phyloP scores from a whole-genome alignment of 148 eudicot genomes.

The Agrostemma githago region DNA sequence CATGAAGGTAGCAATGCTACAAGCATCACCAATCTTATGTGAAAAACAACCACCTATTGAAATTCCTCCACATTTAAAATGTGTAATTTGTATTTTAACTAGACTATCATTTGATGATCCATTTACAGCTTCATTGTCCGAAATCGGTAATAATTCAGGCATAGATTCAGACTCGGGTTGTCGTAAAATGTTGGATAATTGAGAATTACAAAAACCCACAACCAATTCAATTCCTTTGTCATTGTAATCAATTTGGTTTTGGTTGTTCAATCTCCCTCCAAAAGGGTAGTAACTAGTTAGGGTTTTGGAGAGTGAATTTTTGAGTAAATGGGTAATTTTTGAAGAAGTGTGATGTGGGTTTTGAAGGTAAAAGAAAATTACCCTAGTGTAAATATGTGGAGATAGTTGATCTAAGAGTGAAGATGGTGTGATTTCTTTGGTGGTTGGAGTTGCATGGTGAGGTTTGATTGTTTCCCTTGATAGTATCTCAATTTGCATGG shows the following conservation, averaged over 20 bases:
- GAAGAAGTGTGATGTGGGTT: background rate
- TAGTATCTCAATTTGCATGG: slow-evolving; percentile 18
- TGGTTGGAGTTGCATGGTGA: slow-evolving; percentile 4
- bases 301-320: slow-evolving; percentile 17
- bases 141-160: slow-evolving; percentile 29
- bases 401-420: slow-evolving; percentile 21
- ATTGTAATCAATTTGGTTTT: slow-evolving; percentile 32
- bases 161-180: slow-evolving; percentile 18
- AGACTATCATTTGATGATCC: slow-evolving; percentile 16
- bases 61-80: slow-evolving; percentile 35
- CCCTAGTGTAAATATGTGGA: slow-evolving; percentile 9
- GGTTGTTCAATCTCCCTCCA: slow-evolving; percentile 35
- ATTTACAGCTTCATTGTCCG: slow-evolving; percentile 8
- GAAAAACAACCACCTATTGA: slow-evolving; percentile 30
- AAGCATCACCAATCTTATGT: slow-evolving; percentile 33
- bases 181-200: slow-evolving; percentile 24
- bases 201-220: slow-evolving; percentile 22
- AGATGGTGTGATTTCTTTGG: background rate
- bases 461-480: slow-evolving; percentile 21
- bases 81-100: slow-evolving; percentile 36
- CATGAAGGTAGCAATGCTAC: slow-evolving; percentile 30
- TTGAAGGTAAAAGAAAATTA: slow-evolving; percentile 9
- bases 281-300: slow-evolving; percentile 39
- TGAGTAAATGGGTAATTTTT: background rate
- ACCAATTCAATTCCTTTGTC: slow-evolving; percentile 36